These are phyloP conservation scores for Dendrothele bispora DNA, from an alignment of 768 basidiomycete genomes.

Conservation along the genomic window DNA sequence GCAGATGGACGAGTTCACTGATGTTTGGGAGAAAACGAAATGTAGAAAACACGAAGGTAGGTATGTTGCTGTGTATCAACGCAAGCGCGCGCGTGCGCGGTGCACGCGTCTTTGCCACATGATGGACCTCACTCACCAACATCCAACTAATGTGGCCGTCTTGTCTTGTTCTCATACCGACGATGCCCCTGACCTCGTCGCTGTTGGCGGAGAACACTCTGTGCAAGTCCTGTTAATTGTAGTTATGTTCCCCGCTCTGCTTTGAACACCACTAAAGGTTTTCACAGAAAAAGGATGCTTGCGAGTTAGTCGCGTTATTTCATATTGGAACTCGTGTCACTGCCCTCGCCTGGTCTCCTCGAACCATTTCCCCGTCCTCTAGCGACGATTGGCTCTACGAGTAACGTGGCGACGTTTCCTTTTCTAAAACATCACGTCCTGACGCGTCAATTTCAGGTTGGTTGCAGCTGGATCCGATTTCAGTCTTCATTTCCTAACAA, in stretches of 20 bases:
- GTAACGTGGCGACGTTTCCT: constrained; percentile 39
- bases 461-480: constrained; percentile 68
- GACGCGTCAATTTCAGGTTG: constrained; percentile 43
- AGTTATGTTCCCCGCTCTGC: constrained; percentile 28
- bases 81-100: constrained; percentile 36
- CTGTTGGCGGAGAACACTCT: constrained; percentile 71
- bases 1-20: constrained; percentile 41
- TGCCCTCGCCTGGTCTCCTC: constrained; percentile 77
- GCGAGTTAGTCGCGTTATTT: constrained; percentile 63
- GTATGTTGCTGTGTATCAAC: constrained; percentile 32
- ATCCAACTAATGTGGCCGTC: constrained; percentile 59
- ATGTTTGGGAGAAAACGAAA: too few species aligned
- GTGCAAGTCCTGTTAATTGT: constrained; percentile 70
- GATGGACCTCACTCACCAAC: constrained; percentile 63
- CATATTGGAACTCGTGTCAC: constrained; percentile 71
- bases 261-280: not conserved
- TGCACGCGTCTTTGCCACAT: not conserved
- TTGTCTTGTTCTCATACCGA: constrained; percentile 63
- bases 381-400: constrained; percentile 72
- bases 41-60: too few species aligned
- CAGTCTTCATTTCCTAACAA: constrained; percentile 69
- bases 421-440: not conserved
- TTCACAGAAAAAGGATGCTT: constrained; percentile 36
- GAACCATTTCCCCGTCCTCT: constrained; percentile 62
- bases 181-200: constrained; percentile 68